These are phyloP conservation scores for Penicillium cataractarum DNA, from an alignment of 495 filamentous ascomycete genomes.

Conservation along the genomic window DNA sequence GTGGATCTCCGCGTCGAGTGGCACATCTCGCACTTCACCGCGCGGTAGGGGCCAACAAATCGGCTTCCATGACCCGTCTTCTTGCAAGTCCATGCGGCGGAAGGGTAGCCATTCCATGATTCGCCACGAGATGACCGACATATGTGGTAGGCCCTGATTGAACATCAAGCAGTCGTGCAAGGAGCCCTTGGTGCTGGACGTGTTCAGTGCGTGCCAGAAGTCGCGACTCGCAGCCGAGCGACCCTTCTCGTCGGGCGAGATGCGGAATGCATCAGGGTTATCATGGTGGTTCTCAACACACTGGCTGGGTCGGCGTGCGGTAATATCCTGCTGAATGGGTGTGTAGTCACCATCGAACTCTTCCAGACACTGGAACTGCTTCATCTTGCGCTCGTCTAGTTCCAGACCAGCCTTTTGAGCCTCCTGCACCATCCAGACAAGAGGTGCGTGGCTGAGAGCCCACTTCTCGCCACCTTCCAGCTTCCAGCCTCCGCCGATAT, in stretches of 20 bases:
- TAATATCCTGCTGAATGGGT: slow-evolving; percentile 48
- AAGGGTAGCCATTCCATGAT: slow-evolving; percentile 88
- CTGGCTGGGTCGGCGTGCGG: slow-evolving; percentile 31
- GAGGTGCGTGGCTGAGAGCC: slow-evolving; percentile 71
- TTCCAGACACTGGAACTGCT: slow-evolving; percentile 64
- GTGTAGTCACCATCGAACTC: slow-evolving; percentile 48
- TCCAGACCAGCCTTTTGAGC: slow-evolving; percentile 72
- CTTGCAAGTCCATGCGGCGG: slow-evolving; percentile 76
- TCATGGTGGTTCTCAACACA: slow-evolving; percentile 27
- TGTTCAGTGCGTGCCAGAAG: slow-evolving; percentile 61
- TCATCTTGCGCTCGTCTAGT: slow-evolving; percentile 71
- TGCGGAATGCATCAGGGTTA: slow-evolving; percentile 22
- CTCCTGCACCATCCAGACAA: slow-evolving; percentile 86
- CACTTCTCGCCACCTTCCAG: slow-evolving; percentile 55
- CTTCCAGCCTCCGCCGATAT: slow-evolving; percentile 86
- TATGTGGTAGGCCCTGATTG: slow-evolving; percentile 59
- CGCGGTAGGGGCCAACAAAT: slow-evolving; percentile 80
- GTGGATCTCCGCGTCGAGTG: slow-evolving; percentile 70
- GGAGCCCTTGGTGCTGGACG: slow-evolving; percentile 60
- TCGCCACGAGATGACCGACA: slow-evolving; percentile 72
- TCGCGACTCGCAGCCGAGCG: slow-evolving; percentile 37
- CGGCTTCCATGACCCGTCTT: slow-evolving; percentile 77
- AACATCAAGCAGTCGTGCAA: slow-evolving; percentile 79
- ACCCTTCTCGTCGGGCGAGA: slow-evolving; percentile 31
- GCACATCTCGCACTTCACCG: slow-evolving; percentile 83